Evolutionary conservation across 1,284 basidiomycete genomes (phyloP), one percentile per base, ranked within the genome.

Genomic region (Tremellales sp.): DNA sequence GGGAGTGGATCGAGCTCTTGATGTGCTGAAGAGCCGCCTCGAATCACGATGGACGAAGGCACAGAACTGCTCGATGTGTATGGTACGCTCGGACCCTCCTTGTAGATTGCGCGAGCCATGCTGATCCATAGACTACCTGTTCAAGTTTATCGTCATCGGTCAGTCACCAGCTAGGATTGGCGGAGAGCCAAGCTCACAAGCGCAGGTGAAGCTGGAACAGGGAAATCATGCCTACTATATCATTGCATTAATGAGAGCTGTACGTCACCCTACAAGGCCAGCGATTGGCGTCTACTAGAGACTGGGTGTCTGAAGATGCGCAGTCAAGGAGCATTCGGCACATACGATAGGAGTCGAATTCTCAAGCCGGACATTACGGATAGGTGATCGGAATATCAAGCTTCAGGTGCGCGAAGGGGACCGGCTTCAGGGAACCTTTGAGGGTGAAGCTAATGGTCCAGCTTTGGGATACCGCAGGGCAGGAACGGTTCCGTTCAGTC

Each of bases 321-420:
- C 70, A 96, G 92, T 94, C 81, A 96, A 94, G 76, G 87, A 92
- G 62, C 87, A 94, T 67, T 92, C 92, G 0, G 87, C 93, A 73
- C 94, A 98, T 71, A 98, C 94, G 12, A 97, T 98, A 55, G 94
- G 93, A 11, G 91, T 96, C 27, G 92, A 94, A 67, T 94, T 96
- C 70, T 90, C 89, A 8, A 91, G 88, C 69, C 79, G 89, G 53
- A 89, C 89, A 1, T 81, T 96, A 46, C 85, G 85, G 62, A 80
- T 96, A 40, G 91, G 88, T 51, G 90, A 93, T 78, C 89, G 91
- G 76, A 82, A 85, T 61, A 90, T 96, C 58, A 97, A 97, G 73
- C 79, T 97, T 29, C 91, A 94, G 81, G 90, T 90, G 55, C 57
- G 81, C 64, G 10, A 33, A n/a, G 10, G 8, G 29, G 29, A 33